A percentile compares a stretch with the other conserved stretches of the same genome.
Conservation (phyloP, 495 filamentous ascomycete genomes). For the Hypoxylon fuscum region DNA sequence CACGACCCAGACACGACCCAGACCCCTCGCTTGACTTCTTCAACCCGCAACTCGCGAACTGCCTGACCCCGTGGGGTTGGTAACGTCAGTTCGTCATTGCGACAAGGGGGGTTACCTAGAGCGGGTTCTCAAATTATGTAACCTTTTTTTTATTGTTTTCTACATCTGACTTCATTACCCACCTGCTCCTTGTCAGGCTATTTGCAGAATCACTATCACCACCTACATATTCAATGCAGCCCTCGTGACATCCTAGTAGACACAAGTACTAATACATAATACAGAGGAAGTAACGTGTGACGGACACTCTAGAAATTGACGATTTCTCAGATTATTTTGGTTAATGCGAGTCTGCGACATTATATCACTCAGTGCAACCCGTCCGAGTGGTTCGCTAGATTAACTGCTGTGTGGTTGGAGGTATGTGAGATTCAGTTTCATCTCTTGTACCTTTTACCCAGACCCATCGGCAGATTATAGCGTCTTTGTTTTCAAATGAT, state of each 20-base stretch:
- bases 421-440: constrained; percentile 38
- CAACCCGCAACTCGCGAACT: constrained; percentile 24
- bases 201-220: constrained; percentile 12
- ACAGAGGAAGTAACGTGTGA: constrained; percentile 16
- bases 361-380: constrained; percentile 15
- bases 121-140: constrained; percentile 27
- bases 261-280: constrained; percentile 31
- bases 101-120: constrained; percentile 19
- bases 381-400: constrained; percentile 17
- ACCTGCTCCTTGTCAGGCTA: constrained; percentile 13
- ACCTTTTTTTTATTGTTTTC: constrained; percentile 5
- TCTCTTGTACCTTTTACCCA: constrained; percentile 37
- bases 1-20: constrained; percentile 41
- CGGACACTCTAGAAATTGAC: constrained; percentile 7
- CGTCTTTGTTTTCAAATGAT: constrained; percentile 43
- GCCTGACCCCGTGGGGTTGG: constrained; percentile 38
- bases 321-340: constrained; percentile 9
- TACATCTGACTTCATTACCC: constrained; percentile 30
- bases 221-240: constrained; percentile 10
- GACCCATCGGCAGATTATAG: constrained; percentile 51
- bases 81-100: constrained; percentile 28
- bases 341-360: constrained; percentile 21
- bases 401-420: constrained; percentile 22
- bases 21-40: constrained; percentile 25
- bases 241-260: constrained; percentile 21